Conservation (phyloP, 2,329 filamentous ascomycete genomes). For the Sarocladium brachiariae region DNA sequence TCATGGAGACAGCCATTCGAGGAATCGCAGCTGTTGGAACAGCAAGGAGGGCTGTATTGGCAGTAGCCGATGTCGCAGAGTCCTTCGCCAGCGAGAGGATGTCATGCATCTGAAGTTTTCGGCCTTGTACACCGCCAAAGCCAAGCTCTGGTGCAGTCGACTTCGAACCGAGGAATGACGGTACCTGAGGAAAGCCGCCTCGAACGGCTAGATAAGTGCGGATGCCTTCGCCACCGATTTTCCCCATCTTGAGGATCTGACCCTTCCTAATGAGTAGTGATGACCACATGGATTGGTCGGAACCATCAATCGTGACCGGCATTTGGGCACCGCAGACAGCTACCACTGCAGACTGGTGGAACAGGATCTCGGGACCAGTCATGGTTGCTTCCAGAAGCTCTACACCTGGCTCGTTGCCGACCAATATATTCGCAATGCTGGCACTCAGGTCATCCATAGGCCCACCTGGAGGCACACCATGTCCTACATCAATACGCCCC, state of each 20-base stretch:
- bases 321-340: conserved; percentile 51
- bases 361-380: conserved; percentile 50
- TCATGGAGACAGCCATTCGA: conserved; percentile 3
- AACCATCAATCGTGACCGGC: conserved; percentile 42
- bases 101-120: conserved; percentile 12
- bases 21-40: conserved; percentile 12
- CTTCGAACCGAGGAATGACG: conserved; percentile 52
- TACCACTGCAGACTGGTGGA: conserved; percentile 46
- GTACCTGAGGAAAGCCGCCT: conserved; percentile 32
- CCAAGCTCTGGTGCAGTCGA: conserved; percentile 50
- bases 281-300: conserved; percentile 46
- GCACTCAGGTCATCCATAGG: conserved; percentile 56
- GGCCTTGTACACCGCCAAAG: conserved; percentile 53
- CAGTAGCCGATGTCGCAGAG: background rate
- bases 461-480: conserved; percentile 52
- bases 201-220: conserved; percentile 52
- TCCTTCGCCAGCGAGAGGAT: conserved; percentile 11
- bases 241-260: conserved; percentile 43
- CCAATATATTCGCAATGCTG: conserved; percentile 51
- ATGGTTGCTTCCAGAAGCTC: conserved; percentile 56
- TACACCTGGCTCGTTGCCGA: conserved; percentile 43
- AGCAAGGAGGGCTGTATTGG: background rate
- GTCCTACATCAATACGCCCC: conserved; percentile 47
- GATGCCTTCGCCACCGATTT: conserved; percentile 43
- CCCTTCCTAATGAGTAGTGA: conserved; percentile 42